Conservation (phyloP, 2,329 filamentous ascomycete genomes). For the Chaetothyriales sp. region DNA sequence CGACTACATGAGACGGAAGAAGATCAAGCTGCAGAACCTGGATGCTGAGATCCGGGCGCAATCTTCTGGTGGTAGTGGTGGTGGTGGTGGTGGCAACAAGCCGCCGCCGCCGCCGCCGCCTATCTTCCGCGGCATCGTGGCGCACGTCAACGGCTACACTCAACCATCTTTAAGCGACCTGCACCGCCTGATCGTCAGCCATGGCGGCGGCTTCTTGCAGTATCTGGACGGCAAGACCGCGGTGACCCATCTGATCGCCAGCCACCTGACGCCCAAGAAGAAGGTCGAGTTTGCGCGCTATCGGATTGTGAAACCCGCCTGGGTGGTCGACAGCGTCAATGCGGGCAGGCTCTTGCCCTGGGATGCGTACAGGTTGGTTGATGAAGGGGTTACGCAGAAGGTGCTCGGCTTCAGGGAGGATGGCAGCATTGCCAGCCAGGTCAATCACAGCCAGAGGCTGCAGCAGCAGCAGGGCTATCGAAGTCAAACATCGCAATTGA, state of each 20-base stretch:
- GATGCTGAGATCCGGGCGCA: slow-evolving; percentile 61
- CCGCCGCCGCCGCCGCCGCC: slow-evolving; percentile 16
- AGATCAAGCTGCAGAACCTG: slow-evolving; percentile 90
- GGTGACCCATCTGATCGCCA: slow-evolving; percentile 91
- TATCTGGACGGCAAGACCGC: slow-evolving; percentile 90
- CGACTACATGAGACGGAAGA: slow-evolving; percentile 91
- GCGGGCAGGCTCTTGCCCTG: slow-evolving; percentile 73
- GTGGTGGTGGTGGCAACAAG: slow-evolving; percentile 46
- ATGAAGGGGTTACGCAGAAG: slow-evolving; percentile 71
- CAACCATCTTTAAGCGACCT: slow-evolving; percentile 83
- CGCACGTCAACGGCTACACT: slow-evolving; percentile 89
- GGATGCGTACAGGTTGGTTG: slow-evolving; percentile 68
- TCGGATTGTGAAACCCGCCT: slow-evolving; percentile 83
- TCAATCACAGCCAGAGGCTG: slow-evolving; percentile 30
- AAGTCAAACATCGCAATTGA: slow-evolving; percentile 61
- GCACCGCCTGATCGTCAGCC: slow-evolving; percentile 70
- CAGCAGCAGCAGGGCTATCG: slow-evolving; percentile 53
- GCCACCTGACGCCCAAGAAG: slow-evolving; percentile 81
- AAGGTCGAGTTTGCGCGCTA: slow-evolving; percentile 74
- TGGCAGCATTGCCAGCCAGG: slow-evolving; percentile 52
- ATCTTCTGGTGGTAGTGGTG: slow-evolving; percentile 28
- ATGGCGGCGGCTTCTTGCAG: slow-evolving; percentile 91
- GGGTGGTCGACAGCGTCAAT: slow-evolving; percentile 79
- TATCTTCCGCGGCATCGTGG: slow-evolving; percentile 82
- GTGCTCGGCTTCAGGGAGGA: slow-evolving; percentile 50